Evolutionary conservation across 176 grass and related monocot genomes (phyloP).

Genomic region (Phragmites australis): DNA sequence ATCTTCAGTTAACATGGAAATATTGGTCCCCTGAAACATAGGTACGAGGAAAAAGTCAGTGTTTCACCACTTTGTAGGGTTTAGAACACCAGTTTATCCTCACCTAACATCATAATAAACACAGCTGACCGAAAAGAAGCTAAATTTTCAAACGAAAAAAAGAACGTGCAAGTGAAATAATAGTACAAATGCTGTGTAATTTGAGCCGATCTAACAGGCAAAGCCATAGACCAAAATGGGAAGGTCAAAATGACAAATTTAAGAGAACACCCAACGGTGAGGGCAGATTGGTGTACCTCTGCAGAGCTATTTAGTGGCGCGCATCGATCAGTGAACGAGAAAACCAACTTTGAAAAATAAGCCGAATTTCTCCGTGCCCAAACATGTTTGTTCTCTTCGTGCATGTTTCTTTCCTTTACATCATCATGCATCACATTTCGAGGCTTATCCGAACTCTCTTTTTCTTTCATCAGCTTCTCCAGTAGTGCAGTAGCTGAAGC

Average conservation of each 20-base stretch:
- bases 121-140: background rate
- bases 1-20: slow-evolving; percentile 82
- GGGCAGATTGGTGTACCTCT: slow-evolving; percentile 34
- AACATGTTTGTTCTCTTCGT: slow-evolving; percentile 62
- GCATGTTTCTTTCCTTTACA: slow-evolving; percentile 47
- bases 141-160: slow-evolving; percentile 18
- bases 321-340: slow-evolving; percentile 71
- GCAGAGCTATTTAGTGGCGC: slow-evolving; percentile 46
- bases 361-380: slow-evolving; percentile 60
- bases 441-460: slow-evolving; percentile 80
- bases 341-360: slow-evolving; percentile 85
- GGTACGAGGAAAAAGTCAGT: background rate
- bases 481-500: slow-evolving; percentile 94
- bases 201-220: background rate
- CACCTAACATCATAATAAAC: background rate
- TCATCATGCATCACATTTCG: slow-evolving; percentile 46
- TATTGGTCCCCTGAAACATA: slow-evolving; percentile 67
- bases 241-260: no score
- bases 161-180: background rate
- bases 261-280: no score
- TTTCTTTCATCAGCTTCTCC: slow-evolving; percentile 95
- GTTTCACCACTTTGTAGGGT: background rate
- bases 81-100: no score
- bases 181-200: background rate
- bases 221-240: background rate